These are phyloP conservation scores for Phlebiopsis flavidoalba DNA, from an alignment of 768 basidiomycete species.

Conservation along the genomic window DNA sequence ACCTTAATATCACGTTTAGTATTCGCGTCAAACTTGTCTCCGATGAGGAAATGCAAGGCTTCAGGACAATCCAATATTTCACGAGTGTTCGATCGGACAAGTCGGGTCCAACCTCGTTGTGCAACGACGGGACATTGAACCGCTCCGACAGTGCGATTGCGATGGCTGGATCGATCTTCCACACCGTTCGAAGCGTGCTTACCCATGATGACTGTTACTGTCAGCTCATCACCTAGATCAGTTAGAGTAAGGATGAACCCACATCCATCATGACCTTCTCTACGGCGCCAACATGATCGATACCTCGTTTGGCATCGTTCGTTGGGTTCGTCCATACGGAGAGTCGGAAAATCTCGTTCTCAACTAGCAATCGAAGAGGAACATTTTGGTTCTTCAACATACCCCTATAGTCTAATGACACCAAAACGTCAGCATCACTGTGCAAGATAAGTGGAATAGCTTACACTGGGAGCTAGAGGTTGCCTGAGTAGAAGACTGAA, in stretches of 20 bases:
- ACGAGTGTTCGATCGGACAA: conserved; percentile 68
- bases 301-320: conserved; percentile 67
- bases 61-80: conserved; percentile 75
- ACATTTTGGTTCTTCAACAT: conserved; percentile 64
- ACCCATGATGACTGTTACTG: conserved; percentile 56
- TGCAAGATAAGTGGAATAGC: conserved; percentile 26
- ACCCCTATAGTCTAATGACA: conserved; percentile 44
- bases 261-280: conserved; percentile 66
- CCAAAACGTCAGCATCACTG: conserved; percentile 8
- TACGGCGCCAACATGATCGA: conserved; percentile 49
- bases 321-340: conserved; percentile 88
- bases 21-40: conserved; percentile 55
- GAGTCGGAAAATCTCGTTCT: conserved; percentile 85
- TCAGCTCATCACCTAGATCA: not conserved
- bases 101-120: conserved; percentile 68
- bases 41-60: conserved; percentile 75
- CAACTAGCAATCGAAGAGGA: conserved; percentile 78
- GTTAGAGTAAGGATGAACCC: conserved; percentile 10
- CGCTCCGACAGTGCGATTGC: conserved; percentile 84
- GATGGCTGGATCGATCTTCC: conserved; percentile 81
- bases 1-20: conserved; percentile 76
- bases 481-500: conserved; percentile 43
- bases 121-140: conserved; percentile 64
- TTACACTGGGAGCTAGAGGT: conserved; percentile 22
- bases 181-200: conserved; percentile 62